Evolutionary conservation across 208 protist genomes (phyloP).

Genomic region (Trypanosoma cruzi): DNA sequence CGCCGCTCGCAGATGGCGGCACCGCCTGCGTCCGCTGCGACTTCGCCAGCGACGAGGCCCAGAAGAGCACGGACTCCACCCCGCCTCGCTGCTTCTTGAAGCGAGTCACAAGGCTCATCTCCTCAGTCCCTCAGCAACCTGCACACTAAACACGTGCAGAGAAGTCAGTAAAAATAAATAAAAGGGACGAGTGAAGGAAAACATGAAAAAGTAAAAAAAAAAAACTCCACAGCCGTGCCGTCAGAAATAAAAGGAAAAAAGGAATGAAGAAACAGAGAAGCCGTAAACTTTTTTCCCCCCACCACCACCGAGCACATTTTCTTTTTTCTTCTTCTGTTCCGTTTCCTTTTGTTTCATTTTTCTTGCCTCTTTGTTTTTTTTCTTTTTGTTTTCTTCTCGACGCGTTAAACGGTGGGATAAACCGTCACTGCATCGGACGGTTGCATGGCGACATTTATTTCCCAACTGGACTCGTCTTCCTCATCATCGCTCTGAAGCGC

Average conservation of each 20-base stretch:
- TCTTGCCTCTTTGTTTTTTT: slow-evolving; percentile 6
- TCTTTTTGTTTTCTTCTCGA: neutral
- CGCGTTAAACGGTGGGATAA: neutral
- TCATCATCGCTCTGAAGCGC: slow-evolving; percentile 52
- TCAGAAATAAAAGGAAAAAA: neutral
- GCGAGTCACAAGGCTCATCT: neutral
- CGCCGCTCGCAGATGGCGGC: neutral
- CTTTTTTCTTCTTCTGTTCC: too few relatives aligned
- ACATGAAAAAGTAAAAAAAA: slow-evolving; percentile 8
- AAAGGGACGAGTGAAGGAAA: slow-evolving; percentile 6
- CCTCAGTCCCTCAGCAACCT: neutral
- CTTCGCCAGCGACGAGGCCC: slow-evolving; percentile 13
- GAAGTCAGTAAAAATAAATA: neutral
- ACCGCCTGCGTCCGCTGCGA: slow-evolving; percentile 9
- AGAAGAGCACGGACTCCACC: slow-evolving; percentile 17
- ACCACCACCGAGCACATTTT: neutral
- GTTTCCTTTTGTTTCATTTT: too few relatives aligned
- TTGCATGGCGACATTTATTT: slow-evolving; percentile 21
- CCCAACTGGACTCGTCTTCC: slow-evolving; percentile 42
- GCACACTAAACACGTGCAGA: neutral
- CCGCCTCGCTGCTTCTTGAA: neutral
- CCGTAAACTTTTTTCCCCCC: neutral
- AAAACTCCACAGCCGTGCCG: slow-evolving; percentile 3
- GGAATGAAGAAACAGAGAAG: neutral
- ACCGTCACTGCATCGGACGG: slow-evolving; percentile 46